Percentiles rank a stretch among this genome's conserved stretches.
Conservation (phyloP, 805 yeast species). For the Yarrowia alimentaria region DNA sequence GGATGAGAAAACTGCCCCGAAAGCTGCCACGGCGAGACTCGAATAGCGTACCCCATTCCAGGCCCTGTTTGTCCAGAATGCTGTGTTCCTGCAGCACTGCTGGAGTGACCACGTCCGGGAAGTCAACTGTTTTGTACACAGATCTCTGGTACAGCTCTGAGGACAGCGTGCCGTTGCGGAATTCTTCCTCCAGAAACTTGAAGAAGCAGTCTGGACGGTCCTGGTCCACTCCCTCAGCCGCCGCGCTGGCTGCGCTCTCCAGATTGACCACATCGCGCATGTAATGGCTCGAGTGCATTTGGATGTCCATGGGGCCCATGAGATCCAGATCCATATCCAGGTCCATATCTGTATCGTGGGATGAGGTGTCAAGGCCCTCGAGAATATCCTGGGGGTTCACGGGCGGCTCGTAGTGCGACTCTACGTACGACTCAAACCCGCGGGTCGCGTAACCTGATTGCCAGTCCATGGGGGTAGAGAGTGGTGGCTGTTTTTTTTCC, state of each 20-base stretch:
- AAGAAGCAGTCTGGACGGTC: conserved; percentile 24
- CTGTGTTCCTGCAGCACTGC: conserved; percentile 5
- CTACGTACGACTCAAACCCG: not conserved
- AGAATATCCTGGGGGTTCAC: conserved; percentile 11
- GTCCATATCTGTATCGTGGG: conserved; percentile 4
- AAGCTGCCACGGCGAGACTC: conserved; percentile 9
- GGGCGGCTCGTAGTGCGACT: not conserved
- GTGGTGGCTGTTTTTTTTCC: not conserved
- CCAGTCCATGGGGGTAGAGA: conserved; percentile 6
- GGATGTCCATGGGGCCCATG: not conserved
- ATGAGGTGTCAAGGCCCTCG: conserved; percentile 6
- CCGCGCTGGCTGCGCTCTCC: conserved; percentile 7
- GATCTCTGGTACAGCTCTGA: conserved; percentile 24
- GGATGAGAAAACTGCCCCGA: conserved; percentile 17
- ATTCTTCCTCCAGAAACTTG: conserved; percentile 24
- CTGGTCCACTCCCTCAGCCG: conserved; percentile 21
- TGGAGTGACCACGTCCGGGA: conserved; percentile 4
- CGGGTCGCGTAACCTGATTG: not conserved
- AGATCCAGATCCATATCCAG: conserved; percentile 16
- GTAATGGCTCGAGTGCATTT: conserved; percentile 7
- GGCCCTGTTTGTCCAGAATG: conserved; percentile 25
- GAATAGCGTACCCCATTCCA: conserved; percentile 21
- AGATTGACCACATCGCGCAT: conserved; percentile 10
- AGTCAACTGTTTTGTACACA: conserved; percentile 16
- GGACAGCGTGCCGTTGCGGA: conserved; percentile 9